A percentile compares a stretch with the other conserved stretches of the same genome.
Evolutionary conservation across 2,329 filamentous ascomycete species (phyloP).

Genomic region (Coniochaeta sp.): DNA sequence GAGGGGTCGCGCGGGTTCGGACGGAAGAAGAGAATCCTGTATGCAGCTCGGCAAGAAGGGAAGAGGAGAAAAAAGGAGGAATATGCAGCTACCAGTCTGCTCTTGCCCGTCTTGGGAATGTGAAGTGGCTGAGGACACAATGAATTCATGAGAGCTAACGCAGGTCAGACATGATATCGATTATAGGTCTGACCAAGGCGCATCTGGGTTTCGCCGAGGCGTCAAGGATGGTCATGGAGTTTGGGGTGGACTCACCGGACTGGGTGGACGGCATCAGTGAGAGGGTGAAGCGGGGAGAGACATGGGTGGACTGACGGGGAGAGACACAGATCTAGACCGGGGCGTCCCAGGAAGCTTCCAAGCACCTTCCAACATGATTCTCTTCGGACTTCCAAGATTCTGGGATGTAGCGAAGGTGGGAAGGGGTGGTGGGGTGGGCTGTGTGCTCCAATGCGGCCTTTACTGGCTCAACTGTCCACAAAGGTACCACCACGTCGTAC

Average conservation of each 20-base stretch:
- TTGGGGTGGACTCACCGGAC: too few relatives aligned
- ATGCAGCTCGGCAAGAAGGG: constrained; percentile 1
- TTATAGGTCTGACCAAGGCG: not conserved
- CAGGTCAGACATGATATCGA: not conserved
- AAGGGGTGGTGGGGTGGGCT: not conserved
- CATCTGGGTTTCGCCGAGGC: not conserved
- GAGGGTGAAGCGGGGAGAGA: not conserved
- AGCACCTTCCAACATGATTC: not conserved
- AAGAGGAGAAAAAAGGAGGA: not conserved
- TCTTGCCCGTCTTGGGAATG: not conserved
- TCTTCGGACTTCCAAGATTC: not conserved
- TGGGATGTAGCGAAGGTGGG: not conserved
- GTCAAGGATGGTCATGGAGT: not conserved
- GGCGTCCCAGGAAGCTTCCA: not conserved
- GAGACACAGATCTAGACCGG: not conserved
- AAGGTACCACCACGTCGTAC: too few relatives aligned
- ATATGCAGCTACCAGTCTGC: constrained; percentile 1
- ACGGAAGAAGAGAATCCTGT: not conserved
- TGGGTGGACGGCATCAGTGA: not conserved
- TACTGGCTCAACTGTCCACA: too few relatives aligned
- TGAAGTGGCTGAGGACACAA: not conserved
- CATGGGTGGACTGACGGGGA: not conserved
- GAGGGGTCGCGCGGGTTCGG: constrained; percentile 1
- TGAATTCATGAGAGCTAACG: not conserved
- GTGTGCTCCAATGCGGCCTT: not conserved